These are phyloP conservation scores for Colletotrichum musae DNA, from an alignment of 2,329 filamentous ascomycete genomes.

Conservation along the genomic window DNA sequence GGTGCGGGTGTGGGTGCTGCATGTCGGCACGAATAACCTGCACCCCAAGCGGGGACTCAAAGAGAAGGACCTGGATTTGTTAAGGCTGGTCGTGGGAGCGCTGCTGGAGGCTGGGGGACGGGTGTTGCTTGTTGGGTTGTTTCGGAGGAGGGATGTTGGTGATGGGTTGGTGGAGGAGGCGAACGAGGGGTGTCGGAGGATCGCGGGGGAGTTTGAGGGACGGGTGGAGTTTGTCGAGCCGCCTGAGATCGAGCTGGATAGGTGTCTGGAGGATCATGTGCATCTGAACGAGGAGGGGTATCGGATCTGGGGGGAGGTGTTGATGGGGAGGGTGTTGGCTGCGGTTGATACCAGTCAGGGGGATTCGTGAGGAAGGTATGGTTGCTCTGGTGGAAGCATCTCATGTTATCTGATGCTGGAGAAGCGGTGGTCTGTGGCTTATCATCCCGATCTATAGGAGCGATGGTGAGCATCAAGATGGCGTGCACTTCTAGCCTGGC, in stretches of 20 bases:
- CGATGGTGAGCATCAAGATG: too few relatives aligned
- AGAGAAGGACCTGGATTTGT: background rate
- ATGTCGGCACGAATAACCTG: background rate
- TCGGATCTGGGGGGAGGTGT: background rate
- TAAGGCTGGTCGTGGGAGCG: background rate
- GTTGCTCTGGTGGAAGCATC: too few relatives aligned
- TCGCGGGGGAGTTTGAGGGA: background rate
- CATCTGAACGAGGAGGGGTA: constrained; percentile 1
- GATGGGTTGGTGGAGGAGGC: background rate
- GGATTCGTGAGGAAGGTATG: background rate
- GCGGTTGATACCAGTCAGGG: background rate
- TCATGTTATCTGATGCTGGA: too few relatives aligned
- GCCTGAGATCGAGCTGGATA: background rate
- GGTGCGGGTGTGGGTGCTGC: background rate
- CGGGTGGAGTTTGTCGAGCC: background rate
- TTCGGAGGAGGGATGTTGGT: background rate
- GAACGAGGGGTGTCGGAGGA: background rate
- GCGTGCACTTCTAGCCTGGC: too few relatives aligned
- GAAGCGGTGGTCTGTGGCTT: too few relatives aligned
- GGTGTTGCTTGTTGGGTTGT: background rate
- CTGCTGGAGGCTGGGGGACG: background rate
- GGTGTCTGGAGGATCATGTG: background rate
- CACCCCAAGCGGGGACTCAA: constrained; percentile 1
- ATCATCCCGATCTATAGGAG: too few relatives aligned
- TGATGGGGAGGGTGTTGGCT: background rate